Percentiles rank a stretch among this genome's conserved stretches.
These are phyloP conservation scores for Talaromyces albobiverticillius DNA, from an alignment of 2,329 filamentous ascomycete species.

Conservation along the genomic window DNA sequence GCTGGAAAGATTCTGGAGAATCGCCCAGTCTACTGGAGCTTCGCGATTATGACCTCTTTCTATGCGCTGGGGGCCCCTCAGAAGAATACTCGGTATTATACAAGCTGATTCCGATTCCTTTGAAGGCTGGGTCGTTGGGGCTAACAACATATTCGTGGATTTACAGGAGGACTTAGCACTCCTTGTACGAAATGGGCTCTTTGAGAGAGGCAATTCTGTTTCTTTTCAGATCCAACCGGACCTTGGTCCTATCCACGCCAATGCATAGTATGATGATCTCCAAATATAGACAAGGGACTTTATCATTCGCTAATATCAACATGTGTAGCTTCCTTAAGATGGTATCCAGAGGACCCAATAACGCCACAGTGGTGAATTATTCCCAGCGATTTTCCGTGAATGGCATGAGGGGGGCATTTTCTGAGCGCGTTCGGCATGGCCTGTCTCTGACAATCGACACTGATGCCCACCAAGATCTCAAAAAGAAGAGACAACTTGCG, in stretches of 20 bases:
- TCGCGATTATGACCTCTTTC: slow-evolving; percentile 55
- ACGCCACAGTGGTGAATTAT: slow-evolving; percentile 57
- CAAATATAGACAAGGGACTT: background rate
- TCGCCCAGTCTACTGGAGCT: slow-evolving; percentile 51
- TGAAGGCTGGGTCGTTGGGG: background rate
- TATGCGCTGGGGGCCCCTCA: slow-evolving; percentile 60
- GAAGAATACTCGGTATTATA: slow-evolving; percentile 44
- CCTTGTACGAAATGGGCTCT: slow-evolving; percentile 37
- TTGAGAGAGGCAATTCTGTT: slow-evolving; percentile 40
- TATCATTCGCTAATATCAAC: background rate
- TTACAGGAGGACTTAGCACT: slow-evolving; percentile 40
- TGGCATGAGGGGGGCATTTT: slow-evolving; percentile 62
- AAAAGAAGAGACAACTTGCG: slow-evolving; percentile 30
- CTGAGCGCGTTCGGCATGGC: slow-evolving; percentile 32
- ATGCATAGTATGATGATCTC: slow-evolving; percentile 54
- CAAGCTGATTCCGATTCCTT: slow-evolving; percentile 3
- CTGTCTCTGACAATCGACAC: slow-evolving; percentile 23
- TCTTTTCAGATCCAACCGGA: slow-evolving; percentile 44
- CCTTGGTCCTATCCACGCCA: slow-evolving; percentile 45
- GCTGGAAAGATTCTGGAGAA: slow-evolving; percentile 56
- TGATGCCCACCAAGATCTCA: slow-evolving; percentile 18
- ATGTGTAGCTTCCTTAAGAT: slow-evolving; percentile 57
- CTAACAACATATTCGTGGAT: background rate
- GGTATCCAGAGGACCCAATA: slow-evolving; percentile 49
- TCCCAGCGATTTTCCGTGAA: slow-evolving; percentile 63